Percentiles rank a stretch among this genome's conserved stretches.
phyloP scores from a whole-genome alignment of 805 yeast genomes.

The Nakazawaea anatomiae region DNA sequence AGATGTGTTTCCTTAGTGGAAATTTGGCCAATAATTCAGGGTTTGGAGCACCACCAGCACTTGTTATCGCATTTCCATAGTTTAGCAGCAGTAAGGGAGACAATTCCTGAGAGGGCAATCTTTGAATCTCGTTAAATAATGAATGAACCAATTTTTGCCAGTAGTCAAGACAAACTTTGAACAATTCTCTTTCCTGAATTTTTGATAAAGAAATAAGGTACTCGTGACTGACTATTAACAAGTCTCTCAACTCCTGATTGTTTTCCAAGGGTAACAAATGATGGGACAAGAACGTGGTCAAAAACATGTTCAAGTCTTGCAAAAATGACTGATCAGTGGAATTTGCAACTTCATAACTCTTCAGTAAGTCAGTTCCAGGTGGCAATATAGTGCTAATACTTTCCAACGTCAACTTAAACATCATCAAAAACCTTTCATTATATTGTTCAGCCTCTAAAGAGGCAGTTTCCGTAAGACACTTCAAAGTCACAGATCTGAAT shows the following conservation, averaged over 20 bases:
- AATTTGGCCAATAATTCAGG: slow-evolving; percentile 71
- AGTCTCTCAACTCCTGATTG: slow-evolving; percentile 46
- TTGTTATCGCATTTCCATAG: slow-evolving; percentile 26
- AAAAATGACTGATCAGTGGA: slow-evolving; percentile 88
- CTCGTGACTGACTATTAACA: slow-evolving; percentile 67
- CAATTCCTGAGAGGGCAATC: slow-evolving; percentile 63
- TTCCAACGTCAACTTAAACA: slow-evolving; percentile 71
- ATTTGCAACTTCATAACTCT: slow-evolving; percentile 67
- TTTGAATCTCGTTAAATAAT: slow-evolving; percentile 80
- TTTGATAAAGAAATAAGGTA: slow-evolving; percentile 80
- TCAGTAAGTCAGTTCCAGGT: slow-evolving; percentile 60
- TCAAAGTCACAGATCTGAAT: slow-evolving; percentile 78
- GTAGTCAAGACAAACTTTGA: slow-evolving; percentile 92
- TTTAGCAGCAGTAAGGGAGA: slow-evolving; percentile 72
- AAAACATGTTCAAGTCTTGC: slow-evolving; percentile 91
- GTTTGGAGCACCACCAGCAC: slow-evolving; percentile 76
- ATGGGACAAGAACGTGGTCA: slow-evolving; percentile 75
- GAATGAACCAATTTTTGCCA: slow-evolving; percentile 86
- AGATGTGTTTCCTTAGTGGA: slow-evolving; percentile 82
- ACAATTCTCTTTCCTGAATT: slow-evolving; percentile 92
- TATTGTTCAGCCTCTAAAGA: slow-evolving; percentile 53
- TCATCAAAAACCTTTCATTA: slow-evolving; percentile 53
- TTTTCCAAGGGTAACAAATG: slow-evolving; percentile 65
- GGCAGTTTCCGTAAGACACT: slow-evolving; percentile 90
- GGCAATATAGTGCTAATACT: slow-evolving; percentile 68